Percentiles rank a stretch among this genome's conserved stretches.
Evolutionary conservation across 2,329 filamentous ascomycete species (phyloP).

Genomic region (Sclerotinia trifoliorum): DNA sequence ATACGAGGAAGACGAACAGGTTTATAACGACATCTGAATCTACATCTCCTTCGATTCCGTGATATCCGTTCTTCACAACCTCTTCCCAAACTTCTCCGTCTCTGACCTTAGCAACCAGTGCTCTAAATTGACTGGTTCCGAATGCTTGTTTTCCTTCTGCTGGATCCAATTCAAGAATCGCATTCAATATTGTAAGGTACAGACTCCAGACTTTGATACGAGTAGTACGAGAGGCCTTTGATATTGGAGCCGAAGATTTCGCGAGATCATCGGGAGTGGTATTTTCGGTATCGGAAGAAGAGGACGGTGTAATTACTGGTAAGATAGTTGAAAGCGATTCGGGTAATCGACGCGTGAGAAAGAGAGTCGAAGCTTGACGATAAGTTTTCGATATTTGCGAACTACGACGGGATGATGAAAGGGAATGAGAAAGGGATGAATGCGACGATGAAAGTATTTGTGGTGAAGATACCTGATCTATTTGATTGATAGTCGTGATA

Average conservation of each 20-base stretch:
- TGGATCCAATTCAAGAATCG: constrained; percentile 81
- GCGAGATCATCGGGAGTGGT: constrained; percentile 44
- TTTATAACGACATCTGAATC: constrained; percentile 94
- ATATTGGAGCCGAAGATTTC: constrained; percentile 57
- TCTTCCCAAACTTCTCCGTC: constrained; percentile 95
- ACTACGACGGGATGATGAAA: constrained; percentile 56
- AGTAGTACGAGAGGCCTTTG: constrained; percentile 75
- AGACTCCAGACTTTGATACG: constrained; percentile 96
- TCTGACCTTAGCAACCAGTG: constrained; percentile 77
- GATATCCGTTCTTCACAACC: constrained; percentile 82
- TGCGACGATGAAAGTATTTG: constrained; percentile 65
- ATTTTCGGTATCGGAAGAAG: constrained; percentile 37
- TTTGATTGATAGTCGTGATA: constrained; percentile 33
- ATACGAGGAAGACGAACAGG: constrained; percentile 54
- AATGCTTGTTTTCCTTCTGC: constrained; percentile 90
- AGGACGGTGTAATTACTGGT: constrained; percentile 67
- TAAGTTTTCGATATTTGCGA: constrained; percentile 86
- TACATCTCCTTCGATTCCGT: constrained; percentile 82
- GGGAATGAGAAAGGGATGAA: constrained; percentile 63
- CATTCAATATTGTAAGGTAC: constrained; percentile 90
- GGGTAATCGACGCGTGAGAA: constrained; percentile 87
- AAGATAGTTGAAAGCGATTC: constrained; percentile 85
- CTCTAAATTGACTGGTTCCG: constrained; percentile 80
- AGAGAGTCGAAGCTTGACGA: constrained; percentile 89
- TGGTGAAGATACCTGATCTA: constrained; percentile 50